phyloP scores from a whole-genome alignment of 2,329 filamentous ascomycete genomes.

The Sphaerostilbella broomeana region DNA sequence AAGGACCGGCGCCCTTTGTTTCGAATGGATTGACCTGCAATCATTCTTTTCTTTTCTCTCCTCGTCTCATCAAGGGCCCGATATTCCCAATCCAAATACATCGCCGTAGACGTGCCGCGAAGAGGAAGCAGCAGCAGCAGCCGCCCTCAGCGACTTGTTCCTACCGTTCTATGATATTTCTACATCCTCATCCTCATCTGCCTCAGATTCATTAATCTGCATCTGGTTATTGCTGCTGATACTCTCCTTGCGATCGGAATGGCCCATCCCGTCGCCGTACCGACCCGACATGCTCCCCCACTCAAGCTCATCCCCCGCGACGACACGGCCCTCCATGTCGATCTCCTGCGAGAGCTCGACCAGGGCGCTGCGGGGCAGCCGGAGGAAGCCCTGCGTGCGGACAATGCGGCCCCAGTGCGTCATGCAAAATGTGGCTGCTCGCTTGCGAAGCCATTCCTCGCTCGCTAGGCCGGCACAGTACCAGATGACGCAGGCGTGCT shows the following conservation, averaged over 20 bases:
- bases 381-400: conserved; percentile 78
- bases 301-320: conserved; percentile 77
- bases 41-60: too few species aligned
- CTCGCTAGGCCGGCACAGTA: conserved; percentile 84
- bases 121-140: too few species aligned
- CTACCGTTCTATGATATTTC: conserved; percentile 41
- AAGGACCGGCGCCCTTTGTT: too few species aligned
- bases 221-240: conserved; percentile 53
- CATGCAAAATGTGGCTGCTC: conserved; percentile 82
- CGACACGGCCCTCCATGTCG: conserved; percentile 83
- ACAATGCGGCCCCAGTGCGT: conserved; percentile 94
- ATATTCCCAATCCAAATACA: too few species aligned
- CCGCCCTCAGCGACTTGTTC: too few species aligned
- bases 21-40: too few species aligned
- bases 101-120: too few species aligned
- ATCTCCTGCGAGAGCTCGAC: conserved; percentile 92
- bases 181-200: conserved; percentile 57
- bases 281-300: conserved; percentile 43
- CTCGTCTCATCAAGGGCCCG: too few species aligned
- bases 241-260: conserved; percentile 49
- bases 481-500: conserved; percentile 94
- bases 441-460: conserved; percentile 88
- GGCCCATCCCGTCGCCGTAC: conserved; percentile 34
- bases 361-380: conserved; percentile 68
- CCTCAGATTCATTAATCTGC: conserved; percentile 50